phyloP scores from a whole-genome alignment of 495 filamentous ascomycete genomes.

The Aspergillus nidulans region DNA sequence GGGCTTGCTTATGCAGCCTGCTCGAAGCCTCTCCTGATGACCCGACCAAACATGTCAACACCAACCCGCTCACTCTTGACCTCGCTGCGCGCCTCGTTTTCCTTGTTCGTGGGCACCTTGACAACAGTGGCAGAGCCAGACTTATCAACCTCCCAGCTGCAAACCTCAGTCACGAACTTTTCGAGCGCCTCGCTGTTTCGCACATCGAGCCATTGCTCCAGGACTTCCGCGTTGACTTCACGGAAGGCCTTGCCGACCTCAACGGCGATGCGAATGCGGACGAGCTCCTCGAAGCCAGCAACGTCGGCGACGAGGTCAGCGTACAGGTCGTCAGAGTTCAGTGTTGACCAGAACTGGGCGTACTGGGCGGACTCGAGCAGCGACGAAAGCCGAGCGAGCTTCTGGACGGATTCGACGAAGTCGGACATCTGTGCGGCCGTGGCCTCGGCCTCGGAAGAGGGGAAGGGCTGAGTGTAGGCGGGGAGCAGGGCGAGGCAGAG shows the following conservation, averaged over 20 bases:
- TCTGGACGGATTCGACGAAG: constrained; percentile 77
- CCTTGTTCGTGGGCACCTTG: constrained; percentile 83
- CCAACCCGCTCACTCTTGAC: constrained; percentile 90
- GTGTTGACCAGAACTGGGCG: constrained; percentile 83
- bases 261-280: constrained; percentile 85
- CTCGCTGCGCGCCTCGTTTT: constrained; percentile 97
- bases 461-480: constrained; percentile 61
- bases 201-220: constrained; percentile 87
- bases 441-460: constrained; percentile 47
- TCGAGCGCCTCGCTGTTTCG: constrained; percentile 63
- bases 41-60: constrained; percentile 73
- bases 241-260: constrained; percentile 85
- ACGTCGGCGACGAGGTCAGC: constrained; percentile 94
- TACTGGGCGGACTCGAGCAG: constrained; percentile 86
- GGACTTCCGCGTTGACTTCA: constrained; percentile 66
- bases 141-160: constrained; percentile 74
- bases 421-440: constrained; percentile 60
- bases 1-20: constrained; percentile 57
- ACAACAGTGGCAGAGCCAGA: constrained; percentile 45
- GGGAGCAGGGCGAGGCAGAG: constrained; percentile 91
- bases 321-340: constrained; percentile 92
- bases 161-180: constrained; percentile 77
- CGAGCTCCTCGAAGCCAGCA: constrained; percentile 92
- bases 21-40: constrained; percentile 86
- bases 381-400: constrained; percentile 76